Evolutionary conservation across 129 eudicot species (phyloP).

Genomic region (Centaurea solstitialis): DNA sequence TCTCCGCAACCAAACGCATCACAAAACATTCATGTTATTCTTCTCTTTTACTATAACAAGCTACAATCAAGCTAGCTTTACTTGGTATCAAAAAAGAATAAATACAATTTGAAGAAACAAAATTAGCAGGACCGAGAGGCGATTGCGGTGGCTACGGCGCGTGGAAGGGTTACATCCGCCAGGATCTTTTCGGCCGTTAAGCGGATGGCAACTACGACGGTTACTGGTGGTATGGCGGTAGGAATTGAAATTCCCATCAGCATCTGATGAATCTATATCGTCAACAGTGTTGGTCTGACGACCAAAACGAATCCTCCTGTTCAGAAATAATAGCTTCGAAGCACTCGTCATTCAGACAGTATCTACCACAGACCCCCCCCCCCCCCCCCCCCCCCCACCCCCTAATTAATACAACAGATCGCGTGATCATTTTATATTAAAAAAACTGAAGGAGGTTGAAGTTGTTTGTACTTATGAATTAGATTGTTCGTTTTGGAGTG

Average conservation of each 20-base stretch:
- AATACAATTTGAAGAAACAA: background rate
- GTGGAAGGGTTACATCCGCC: constrained; percentile 39
- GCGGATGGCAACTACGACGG: constrained; percentile 50
- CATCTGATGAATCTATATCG: constrained; percentile 29
- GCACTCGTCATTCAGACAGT: constrained; percentile 74
- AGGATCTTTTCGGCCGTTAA: too few relatives aligned
- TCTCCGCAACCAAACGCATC: too few relatives aligned
- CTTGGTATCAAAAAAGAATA: background rate
- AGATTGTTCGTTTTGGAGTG: too few relatives aligned
- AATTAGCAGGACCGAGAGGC: constrained; percentile 7
- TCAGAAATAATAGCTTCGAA: constrained; percentile 72
- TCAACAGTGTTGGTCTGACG: constrained; percentile 31
- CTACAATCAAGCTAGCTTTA: too few relatives aligned
- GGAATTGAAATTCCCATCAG: constrained; percentile 16
- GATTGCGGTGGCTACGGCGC: constrained; percentile 34
- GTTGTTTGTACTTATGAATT: too few relatives aligned
- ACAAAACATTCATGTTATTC: too few relatives aligned
- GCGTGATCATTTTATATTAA: too few relatives aligned
- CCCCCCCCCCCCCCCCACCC: too few relatives aligned
- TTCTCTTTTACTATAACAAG: too few relatives aligned
- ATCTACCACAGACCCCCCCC: too few relatives aligned
- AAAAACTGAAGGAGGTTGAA: background rate
- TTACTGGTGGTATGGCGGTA: constrained; percentile 21
- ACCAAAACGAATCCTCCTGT: constrained; percentile 62
- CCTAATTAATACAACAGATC: too few relatives aligned